phyloP scores from a whole-genome alignment of 768 basidiomycete genomes.

The Omphalotus guepiniiformis region DNA sequence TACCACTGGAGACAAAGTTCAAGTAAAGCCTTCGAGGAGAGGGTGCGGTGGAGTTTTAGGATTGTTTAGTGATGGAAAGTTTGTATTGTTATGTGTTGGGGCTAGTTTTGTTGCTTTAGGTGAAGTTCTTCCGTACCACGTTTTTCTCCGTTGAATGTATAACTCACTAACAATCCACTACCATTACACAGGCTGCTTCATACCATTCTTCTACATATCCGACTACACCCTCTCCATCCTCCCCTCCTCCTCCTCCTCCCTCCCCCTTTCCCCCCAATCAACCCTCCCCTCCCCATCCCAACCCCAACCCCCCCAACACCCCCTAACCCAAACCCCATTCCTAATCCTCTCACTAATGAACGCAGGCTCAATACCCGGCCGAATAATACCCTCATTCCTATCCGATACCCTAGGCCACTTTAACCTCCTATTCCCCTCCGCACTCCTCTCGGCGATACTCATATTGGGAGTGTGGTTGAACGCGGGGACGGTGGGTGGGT shows the following conservation, averaged over 20 bases:
- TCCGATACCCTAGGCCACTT: conserved; percentile 65
- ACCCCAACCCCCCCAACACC: too few species aligned
- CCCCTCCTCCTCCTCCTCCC: too few species aligned
- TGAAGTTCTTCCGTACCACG: conserved; percentile 24
- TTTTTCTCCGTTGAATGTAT: not conserved
- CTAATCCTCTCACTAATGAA: conserved; percentile 65
- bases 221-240: conserved; percentile 45
- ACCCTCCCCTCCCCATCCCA: too few species aligned
- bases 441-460: conserved; percentile 58
- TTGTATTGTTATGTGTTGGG: conserved; percentile 48
- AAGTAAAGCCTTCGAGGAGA: conserved; percentile 7
- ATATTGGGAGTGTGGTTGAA: conserved; percentile 58
- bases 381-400: conserved; percentile 57
- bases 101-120: conserved; percentile 60
- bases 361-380: conserved; percentile 61
- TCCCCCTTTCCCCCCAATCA: too few species aligned
- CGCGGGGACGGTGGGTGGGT: conserved; percentile 30
- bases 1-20: too few species aligned
- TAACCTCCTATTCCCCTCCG: conserved; percentile 61
- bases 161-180: conserved; percentile 4
- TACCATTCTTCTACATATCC: conserved; percentile 68
- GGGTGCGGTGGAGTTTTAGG: not conserved
- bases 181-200: conserved; percentile 52
- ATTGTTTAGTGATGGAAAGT: conserved; percentile 45
- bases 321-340: conserved; percentile 41